A percentile compares a stretch with the other conserved stretches of the same genome.
These are phyloP conservation scores for Viridothelium virens DNA, from an alignment of 495 filamentous ascomycete species.

Conservation along the genomic window DNA sequence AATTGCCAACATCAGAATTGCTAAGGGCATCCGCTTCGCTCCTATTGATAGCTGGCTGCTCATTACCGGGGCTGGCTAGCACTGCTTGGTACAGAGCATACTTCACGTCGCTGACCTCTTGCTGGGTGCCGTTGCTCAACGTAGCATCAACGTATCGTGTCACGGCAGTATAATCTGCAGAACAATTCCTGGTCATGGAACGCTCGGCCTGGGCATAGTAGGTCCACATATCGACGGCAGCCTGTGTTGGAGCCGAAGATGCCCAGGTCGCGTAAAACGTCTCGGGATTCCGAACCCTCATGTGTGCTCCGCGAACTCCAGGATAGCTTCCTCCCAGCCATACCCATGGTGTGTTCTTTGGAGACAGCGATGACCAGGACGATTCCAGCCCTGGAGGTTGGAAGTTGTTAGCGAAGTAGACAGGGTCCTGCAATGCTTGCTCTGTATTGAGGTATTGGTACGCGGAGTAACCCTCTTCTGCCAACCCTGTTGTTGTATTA, in stretches of 20 bases:
- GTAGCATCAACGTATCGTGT: slow-evolving; percentile 18
- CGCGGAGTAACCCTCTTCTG: slow-evolving; percentile 15
- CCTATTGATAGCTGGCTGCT: slow-evolving; percentile 9
- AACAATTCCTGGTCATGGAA: slow-evolving; percentile 45
- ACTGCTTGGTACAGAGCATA: slow-evolving; percentile 17
- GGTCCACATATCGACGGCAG: slow-evolving; percentile 47
- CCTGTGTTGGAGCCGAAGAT: slow-evolving; percentile 51
- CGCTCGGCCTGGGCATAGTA: slow-evolving; percentile 51
- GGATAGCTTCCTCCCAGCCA: slow-evolving; percentile 54
- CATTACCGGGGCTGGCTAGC: slow-evolving; percentile 1
- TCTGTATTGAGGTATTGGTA: slow-evolving; percentile 20
- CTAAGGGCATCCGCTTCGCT: slow-evolving; percentile 25
- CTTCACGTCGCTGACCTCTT: slow-evolving; percentile 16
- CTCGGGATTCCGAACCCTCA: slow-evolving; percentile 49
- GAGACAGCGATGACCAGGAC: slow-evolving; percentile 8
- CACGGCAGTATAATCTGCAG: slow-evolving; percentile 45
- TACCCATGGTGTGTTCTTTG: slow-evolving; percentile 45
- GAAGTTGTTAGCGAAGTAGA: slow-evolving; percentile 20
- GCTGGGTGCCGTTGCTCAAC: slow-evolving; percentile 14
- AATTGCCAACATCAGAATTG: slow-evolving; percentile 46
- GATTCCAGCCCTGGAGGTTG: slow-evolving; percentile 15
- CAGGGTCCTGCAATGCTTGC: slow-evolving; percentile 19
- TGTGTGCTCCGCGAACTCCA: slow-evolving; percentile 48
- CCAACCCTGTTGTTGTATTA: slow-evolving; percentile 12
- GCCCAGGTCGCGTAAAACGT: slow-evolving; percentile 50